phyloP scores from a whole-genome alignment of 1,284 basidiomycete genomes.

The Fomitopsis betulina region DNA sequence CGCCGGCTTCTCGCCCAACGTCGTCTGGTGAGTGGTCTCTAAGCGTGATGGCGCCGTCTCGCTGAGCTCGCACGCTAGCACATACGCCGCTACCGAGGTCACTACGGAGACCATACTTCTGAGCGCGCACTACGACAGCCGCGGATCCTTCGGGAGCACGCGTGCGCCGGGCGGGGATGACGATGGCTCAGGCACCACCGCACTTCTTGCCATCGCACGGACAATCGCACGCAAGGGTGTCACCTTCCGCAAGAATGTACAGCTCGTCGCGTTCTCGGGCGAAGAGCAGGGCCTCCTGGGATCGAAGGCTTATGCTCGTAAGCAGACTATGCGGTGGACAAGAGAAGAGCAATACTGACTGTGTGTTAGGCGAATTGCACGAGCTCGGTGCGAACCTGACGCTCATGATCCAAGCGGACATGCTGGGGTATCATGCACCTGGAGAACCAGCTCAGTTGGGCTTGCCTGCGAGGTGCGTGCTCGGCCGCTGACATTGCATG shows the following conservation, averaged over 20 bases:
- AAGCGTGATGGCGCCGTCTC: neutral
- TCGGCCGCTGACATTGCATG: neutral
- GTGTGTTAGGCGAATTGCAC: constrained; percentile 46
- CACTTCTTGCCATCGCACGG: constrained; percentile 73
- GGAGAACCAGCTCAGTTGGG: constrained; percentile 79
- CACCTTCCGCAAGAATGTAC: constrained; percentile 62
- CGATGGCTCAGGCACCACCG: constrained; percentile 75
- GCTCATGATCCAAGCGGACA: constrained; percentile 85
- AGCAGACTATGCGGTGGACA: too few species aligned
- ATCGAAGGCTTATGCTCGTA: constrained; percentile 63
- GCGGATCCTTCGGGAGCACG: constrained; percentile 77
- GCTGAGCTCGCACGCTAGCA: constrained; percentile 31
- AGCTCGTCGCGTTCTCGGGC: constrained; percentile 66
- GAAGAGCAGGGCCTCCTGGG: constrained; percentile 71
- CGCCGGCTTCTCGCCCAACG: constrained; percentile 74
- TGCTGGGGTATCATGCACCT: constrained; percentile 76
- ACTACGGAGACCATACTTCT: constrained; percentile 64
- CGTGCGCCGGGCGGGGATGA: constrained; percentile 77
- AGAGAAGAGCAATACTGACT: too few species aligned
- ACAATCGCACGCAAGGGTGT: constrained; percentile 60
- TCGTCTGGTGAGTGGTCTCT: constrained; percentile 59
- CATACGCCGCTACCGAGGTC: constrained; percentile 45
- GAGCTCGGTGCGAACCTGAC: constrained; percentile 60
- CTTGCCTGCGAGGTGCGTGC: constrained; percentile 54
- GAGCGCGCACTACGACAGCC: constrained; percentile 82